A percentile compares a stretch with the other conserved stretches of the same genome.
phyloP scores from a whole-genome alignment of 2,329 filamentous ascomycete species.

The Amauroascus niger region DNA sequence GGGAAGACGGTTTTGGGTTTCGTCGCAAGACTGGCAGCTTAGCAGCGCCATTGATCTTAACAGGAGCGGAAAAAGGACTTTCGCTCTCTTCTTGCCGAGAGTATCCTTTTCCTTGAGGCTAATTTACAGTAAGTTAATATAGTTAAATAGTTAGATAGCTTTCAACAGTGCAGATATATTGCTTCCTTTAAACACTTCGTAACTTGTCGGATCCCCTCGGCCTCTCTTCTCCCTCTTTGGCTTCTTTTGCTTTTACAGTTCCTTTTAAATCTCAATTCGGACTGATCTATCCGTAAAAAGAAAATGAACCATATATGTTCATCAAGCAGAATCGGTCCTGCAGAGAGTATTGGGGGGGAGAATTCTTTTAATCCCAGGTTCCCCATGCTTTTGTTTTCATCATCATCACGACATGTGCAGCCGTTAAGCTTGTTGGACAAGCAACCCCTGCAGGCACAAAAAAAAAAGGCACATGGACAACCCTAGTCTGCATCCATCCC shows the following conservation, averaged over 20 bases:
- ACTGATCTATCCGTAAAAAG: neutral
- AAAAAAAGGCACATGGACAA: neutral
- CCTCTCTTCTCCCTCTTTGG: too few relatives aligned
- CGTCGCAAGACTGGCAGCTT: too few relatives aligned
- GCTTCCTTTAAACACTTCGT: too few relatives aligned
- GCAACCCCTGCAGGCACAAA: neutral
- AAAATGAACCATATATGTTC: neutral
- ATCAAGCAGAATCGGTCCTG: too few relatives aligned
- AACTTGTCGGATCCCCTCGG: too few relatives aligned
- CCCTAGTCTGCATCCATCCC: constrained; percentile 6
- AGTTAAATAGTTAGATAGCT: too few relatives aligned
- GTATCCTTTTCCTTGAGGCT: constrained; percentile 5
- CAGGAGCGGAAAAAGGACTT: too few relatives aligned
- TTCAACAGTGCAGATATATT: neutral
- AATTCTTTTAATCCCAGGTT: neutral
- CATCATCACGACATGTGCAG: constrained; percentile 1
- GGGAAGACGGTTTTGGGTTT: too few relatives aligned
- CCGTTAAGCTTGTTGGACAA: neutral
- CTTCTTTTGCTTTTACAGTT: neutral
- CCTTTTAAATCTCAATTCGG: constrained; percentile 1
- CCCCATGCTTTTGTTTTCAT: neutral
- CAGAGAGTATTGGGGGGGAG: neutral
- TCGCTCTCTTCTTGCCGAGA: neutral
- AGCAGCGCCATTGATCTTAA: too few relatives aligned
- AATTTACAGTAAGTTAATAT: too few relatives aligned